A percentile compares a stretch with the other conserved stretches of the same genome.
These are phyloP conservation scores for Macrocybe gigantea DNA, from an alignment of 768 basidiomycete species.

Conservation along the genomic window DNA sequence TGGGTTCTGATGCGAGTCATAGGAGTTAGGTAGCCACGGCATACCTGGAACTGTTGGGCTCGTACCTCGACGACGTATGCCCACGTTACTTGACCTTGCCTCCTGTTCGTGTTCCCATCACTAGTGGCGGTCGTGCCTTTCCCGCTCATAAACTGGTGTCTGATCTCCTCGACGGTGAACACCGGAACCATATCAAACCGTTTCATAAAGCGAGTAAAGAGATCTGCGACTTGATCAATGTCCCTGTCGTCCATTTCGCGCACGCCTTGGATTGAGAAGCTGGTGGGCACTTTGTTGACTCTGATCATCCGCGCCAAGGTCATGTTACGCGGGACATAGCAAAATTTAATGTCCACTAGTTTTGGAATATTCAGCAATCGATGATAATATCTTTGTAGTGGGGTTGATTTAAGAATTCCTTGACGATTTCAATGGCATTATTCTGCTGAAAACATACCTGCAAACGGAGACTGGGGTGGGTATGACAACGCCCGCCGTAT, in stretches of 20 bases:
- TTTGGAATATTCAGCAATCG: conserved; percentile 89
- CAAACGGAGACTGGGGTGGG: conserved; percentile 91
- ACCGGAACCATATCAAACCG: conserved; percentile 81
- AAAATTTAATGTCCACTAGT: conserved; percentile 86
- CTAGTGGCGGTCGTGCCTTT: conserved; percentile 52
- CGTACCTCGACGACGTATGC: conserved; percentile 90
- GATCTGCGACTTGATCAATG: conserved; percentile 57
- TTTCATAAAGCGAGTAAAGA: conserved; percentile 75
- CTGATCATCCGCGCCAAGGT: conserved; percentile 90
- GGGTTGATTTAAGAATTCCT: no score
- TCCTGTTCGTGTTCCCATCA: conserved; percentile 43
- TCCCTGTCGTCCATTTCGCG: conserved; percentile 88
- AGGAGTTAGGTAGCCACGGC: not conserved
- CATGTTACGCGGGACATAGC: conserved; percentile 78
- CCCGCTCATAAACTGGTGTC: conserved; percentile 87
- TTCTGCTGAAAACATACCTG: conserved; percentile 38
- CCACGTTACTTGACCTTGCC: conserved; percentile 88
- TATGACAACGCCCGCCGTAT: conserved; percentile 89
- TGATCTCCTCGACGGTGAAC: conserved; percentile 70
- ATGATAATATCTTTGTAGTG: conserved; percentile 70
- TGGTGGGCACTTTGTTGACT: conserved; percentile 58
- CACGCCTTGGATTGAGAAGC: conserved; percentile 52
- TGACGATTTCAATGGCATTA: no score
- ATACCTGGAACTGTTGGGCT: conserved; percentile 1
- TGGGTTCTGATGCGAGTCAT: conserved; percentile 57